Base-by-base conservation (phyloP, 208 protist genomes). In the Zelonia costaricensis region DNA sequence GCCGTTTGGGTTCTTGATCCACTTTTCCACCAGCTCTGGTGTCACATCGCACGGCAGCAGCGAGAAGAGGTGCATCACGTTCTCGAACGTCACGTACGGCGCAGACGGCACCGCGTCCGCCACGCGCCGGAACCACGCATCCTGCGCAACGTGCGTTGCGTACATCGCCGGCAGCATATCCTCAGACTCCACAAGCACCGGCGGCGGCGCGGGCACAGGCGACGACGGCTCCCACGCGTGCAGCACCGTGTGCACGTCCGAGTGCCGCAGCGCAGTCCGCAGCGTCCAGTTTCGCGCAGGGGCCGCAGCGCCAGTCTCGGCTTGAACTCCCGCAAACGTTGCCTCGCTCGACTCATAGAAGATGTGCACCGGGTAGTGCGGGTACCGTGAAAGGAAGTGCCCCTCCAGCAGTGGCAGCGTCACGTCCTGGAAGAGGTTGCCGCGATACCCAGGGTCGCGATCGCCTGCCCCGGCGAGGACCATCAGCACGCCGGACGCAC, bases 21-120 rank as follows among this genome's bases (percentile, higher is more conserved):
- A 63, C 27, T 8, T 22, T 18, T 28, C 6, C 30, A 63, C 57
- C 12, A 52, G 27, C 12, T 31, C 31, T 18, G 52, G 44, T 13
- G 57, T 45, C 45, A 63, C 57, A 2, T 45, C 57, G 22, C 57
- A 63, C 46, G 57, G 57, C 33, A 63, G 45, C 20, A 36, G 33
- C 1, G 57, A 52, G 35, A 63, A 63, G 15, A 63, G 57, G 22
- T 43, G 36, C 3, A 33, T 45, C 1, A 63, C 57, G 46, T 63
- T 63, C 23, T 63, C 57, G 16, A 63, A 53, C n/a, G 57, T 63
- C 28, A 54, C 57, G 57, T 63, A 63, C 33, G 57, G 57, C 45
- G 57, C 57, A 1, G 57, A 63, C 16, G 57, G 45, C 43, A 63
- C 45, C 1, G 42, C 42, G 1, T 43, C 12, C 12, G 57, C 43